Percentiles rank a stretch among this genome's conserved stretches.
phyloP scores from a whole-genome alignment of 2,329 filamentous ascomycete genomes.

The Cladosporium sp. region DNA sequence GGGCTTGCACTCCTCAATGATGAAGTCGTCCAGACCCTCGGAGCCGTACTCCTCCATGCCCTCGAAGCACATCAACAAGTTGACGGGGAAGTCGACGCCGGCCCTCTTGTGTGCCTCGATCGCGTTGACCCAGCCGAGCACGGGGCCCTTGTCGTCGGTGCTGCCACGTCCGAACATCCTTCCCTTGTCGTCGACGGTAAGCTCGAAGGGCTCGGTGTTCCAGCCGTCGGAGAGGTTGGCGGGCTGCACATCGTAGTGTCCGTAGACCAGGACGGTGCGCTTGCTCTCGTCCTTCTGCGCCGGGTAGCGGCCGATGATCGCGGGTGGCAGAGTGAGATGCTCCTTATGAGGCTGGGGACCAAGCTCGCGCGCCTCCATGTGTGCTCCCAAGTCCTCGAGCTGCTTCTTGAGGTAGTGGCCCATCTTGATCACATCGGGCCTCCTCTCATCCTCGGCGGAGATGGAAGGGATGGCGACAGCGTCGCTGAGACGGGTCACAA shows the following conservation, averaged over 20 bases:
- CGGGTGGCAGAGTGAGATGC: conserved; percentile 86
- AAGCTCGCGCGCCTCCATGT: conserved; percentile 80
- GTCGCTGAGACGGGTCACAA: conserved; percentile 86
- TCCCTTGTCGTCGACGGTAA: conserved; percentile 83
- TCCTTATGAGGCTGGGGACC: conserved; percentile 92
- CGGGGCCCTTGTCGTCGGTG: conserved; percentile 97
- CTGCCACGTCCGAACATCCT: conserved; percentile 95
- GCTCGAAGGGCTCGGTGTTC: conserved; percentile 89
- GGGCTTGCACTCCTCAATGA: conserved; percentile 78
- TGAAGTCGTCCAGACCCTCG: conserved; percentile 93
- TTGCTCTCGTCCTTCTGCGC: conserved; percentile 83
- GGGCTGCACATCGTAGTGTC: conserved; percentile 98
- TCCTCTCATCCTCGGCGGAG: conserved; percentile 84
- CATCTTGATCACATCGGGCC: conserved; percentile 94
- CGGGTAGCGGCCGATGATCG: conserved; percentile 81
- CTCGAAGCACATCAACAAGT: conserved; percentile 98
- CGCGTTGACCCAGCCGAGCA: conserved; percentile 95
- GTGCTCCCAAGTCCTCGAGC: conserved; percentile 78
- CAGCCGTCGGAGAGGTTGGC: conserved; percentile 91
- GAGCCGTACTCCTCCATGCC: conserved; percentile 99
- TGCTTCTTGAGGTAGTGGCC: conserved; percentile 84
- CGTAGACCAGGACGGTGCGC: conserved; percentile 93
- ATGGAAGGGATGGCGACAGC: conserved; percentile 96
- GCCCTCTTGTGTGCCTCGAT: conserved; percentile 98
- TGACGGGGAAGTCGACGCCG: conserved; percentile 91